Evolutionary conservation across 768 basidiomycete genomes (phyloP), one percentile per base, ranked within the genome.

Genomic region (Suillus spraguei): DNA sequence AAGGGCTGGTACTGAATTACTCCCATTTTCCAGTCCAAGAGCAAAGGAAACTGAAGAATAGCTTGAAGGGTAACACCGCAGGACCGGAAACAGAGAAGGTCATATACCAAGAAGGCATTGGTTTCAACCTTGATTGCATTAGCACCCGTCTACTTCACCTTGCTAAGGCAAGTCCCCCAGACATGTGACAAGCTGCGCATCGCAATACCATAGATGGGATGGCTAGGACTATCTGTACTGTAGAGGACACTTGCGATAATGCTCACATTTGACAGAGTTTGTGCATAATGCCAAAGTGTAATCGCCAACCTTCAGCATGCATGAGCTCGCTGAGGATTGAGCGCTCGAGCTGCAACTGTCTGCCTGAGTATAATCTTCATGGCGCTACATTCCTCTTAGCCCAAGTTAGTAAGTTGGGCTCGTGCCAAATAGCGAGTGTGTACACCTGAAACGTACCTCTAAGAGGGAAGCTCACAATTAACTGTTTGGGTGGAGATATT

Each of bases 81-180:
- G 52, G 10, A 3, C 32, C 17, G 17, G 32, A 53, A 52, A 33
- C 52, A 5, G 32, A 33, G 32, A 53, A 53, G 52, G 52, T 53
- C 52, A 53, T 53, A 53, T 53, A 53, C 10, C 52, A 53, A 32
- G 32, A 53, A 33, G 52, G 32, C 52, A 10, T 53, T 33, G 52
- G 52, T 33, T 53, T 53, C 32, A 53, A 53, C 20, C 32, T 53
- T 13, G 52, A 53, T 20, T 53, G 2, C 32, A 53, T 53, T 11
- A 53, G 52, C 10, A 20, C 52, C 32, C 52, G 52, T 33, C 52
- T 53, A 33, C 52, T 53, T 53, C 52, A 53, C 32, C 28, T 53
- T 33, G 52, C 52, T 20, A 5, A 33, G 11, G 52, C 52, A 33
- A 33, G 32, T 53, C 52, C 32, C 4, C 32, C 32, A 33, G 52